These are phyloP conservation scores for Clitopilus passeckerianus DNA, from an alignment of 768 basidiomycete species.

Conservation along the genomic window DNA sequence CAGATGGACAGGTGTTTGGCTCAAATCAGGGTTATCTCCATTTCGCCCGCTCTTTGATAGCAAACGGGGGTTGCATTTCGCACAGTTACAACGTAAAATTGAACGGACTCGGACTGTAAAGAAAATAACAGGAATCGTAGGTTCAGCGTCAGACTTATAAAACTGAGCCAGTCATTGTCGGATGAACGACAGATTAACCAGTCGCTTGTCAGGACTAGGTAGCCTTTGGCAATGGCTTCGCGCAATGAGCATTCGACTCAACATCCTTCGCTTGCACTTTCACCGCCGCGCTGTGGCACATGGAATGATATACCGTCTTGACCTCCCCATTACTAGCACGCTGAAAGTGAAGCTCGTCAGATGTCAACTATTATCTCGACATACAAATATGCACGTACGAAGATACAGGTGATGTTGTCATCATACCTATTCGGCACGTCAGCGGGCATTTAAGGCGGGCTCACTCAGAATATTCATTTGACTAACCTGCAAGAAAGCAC, in stretches of 20 bases:
- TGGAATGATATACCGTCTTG: not conserved
- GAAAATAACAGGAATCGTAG: no score
- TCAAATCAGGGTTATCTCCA: not conserved
- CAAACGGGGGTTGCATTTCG: no score
- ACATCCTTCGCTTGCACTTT: not conserved
- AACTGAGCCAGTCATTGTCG: no score
- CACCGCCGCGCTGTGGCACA: not conserved
- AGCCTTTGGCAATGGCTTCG: not conserved
- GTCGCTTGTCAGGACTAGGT: no score
- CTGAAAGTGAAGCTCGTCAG: not conserved
- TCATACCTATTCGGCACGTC: not conserved
- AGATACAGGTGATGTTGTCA: not conserved
- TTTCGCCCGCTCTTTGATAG: no score
- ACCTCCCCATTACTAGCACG: not conserved
- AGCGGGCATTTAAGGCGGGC: not conserved
- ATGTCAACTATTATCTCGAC: not conserved
- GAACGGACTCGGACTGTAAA: no score
- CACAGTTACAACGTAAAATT: no score
- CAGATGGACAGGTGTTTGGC: not conserved
- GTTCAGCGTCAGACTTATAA: no score
- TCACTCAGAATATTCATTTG: not conserved
- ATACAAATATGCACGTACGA: not conserved
- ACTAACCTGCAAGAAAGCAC: not conserved
- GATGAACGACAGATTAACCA: no score
- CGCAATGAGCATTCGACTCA: not conserved